Evolutionary conservation across 2,329 filamentous ascomycete species (phyloP).

Genomic region (Penicillium sp.): DNA sequence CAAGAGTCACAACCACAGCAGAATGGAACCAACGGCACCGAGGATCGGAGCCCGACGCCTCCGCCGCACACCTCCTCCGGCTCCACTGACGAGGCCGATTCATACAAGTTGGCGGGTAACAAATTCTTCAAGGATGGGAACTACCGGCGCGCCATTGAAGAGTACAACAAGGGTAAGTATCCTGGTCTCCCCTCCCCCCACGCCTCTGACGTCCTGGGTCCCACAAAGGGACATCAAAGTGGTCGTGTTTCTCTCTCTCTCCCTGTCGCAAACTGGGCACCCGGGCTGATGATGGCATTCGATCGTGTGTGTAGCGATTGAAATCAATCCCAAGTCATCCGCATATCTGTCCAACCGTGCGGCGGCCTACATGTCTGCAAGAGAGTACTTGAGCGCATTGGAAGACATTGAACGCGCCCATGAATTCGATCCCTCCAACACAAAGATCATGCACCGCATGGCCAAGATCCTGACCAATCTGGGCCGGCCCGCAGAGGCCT

Average conservation of each 20-base stretch:
- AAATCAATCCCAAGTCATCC: conserved; percentile 74
- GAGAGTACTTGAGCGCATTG: conserved; percentile 70
- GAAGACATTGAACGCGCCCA: conserved; percentile 80
- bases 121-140: conserved; percentile 95
- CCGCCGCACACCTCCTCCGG: conserved; percentile 46
- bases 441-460: conserved; percentile 81
- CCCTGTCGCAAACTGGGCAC: neutral
- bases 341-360: conserved; percentile 94
- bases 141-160: conserved; percentile 77
- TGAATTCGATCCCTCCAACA: conserved; percentile 75
- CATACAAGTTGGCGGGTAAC: conserved; percentile 88
- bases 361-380: conserved; percentile 85
- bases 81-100: conserved; percentile 70
- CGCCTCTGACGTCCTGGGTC: no score
- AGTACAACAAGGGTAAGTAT: conserved; percentile 86
- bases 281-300: conserved; percentile 8
- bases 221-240: no score
- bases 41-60: conserved; percentile 41
- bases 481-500: conserved; percentile 78
- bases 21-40: conserved; percentile 30
- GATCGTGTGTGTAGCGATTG: conserved; percentile 60
- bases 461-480: conserved; percentile 85
- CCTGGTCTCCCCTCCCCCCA: no score
- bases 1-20: conserved; percentile 45
- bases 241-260: neutral